Evolutionary conservation across 2,329 filamentous ascomycete species (phyloP), one percentile per base, ranked within the genome.

Genomic region (Colletotrichum eremochloae): DNA sequence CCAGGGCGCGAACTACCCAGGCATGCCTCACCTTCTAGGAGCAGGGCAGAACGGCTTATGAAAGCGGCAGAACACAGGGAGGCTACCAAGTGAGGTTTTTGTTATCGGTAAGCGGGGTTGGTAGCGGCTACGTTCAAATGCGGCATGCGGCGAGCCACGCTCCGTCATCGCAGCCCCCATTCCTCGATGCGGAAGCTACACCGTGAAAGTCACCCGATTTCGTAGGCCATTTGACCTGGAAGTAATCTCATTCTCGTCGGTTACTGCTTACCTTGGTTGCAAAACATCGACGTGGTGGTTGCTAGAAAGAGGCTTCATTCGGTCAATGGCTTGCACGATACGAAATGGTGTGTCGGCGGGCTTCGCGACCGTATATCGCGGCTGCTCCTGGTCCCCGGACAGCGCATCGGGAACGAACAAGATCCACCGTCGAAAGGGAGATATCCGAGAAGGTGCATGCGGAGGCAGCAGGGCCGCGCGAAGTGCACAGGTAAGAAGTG

Each of bases 151-250:
- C 58, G 66, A 40, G 42, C 55, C 12, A 70, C 33, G 60, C n/a
- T 72, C 70, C 70, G 70, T 61, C 66, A 55, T 62, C 56, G n/a
- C 66, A 69, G 66, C 61, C 70, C 70, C 66, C 58, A 61, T 56
- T 50, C 15, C 53, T 42, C 12, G 48, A 70, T 48, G 60, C 61
- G 70, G 60, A 70, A 7, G n/a, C 50, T 9, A 40, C 44, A 40
- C 66, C 48, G 48, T 48, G 46, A 61, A 53, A 48, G 40, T 12
- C 38, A 42, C n/a, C 40, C 46, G 24, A 11, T 36, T 48, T 63
- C 8, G 5, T 14, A 12, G 2, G 18, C 31, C 14, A 3, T n/a
- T 24, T 6, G n/a, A n/a, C 38, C 33, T 18, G 18, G 7, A 31
- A 33, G 9, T 53, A 18, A 52, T 18, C n/a, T 60, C 42, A 20